Percentiles rank a stretch among this genome's conserved stretches.
These are phyloP conservation scores for Heracleum sosnowskyi DNA, from an alignment of 129 eudicot genomes.

Conservation along the genomic window DNA sequence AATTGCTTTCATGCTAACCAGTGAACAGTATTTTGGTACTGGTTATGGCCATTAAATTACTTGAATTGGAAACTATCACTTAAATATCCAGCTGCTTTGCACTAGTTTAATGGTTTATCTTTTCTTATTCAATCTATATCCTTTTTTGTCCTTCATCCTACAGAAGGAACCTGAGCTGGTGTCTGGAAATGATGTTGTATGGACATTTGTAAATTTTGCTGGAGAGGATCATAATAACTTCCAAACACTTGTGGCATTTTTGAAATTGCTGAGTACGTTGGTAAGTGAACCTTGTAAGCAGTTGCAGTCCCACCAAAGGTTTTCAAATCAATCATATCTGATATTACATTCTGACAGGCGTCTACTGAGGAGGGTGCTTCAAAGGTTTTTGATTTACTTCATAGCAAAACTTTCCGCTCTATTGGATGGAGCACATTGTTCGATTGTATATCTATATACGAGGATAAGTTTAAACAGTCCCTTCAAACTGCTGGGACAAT, in stretches of 20 bases:
- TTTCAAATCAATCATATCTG: conserved; percentile 3
- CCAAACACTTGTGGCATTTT: conserved; percentile 92
- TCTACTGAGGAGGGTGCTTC: conserved; percentile 79
- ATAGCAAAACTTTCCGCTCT: conserved; percentile 78
- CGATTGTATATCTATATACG: conserved; percentile 78
- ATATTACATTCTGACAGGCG: conserved; percentile 48
- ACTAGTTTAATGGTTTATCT: neutral
- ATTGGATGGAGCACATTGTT: conserved; percentile 85
- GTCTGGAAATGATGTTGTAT: conserved; percentile 83
- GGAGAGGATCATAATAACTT: conserved; percentile 96
- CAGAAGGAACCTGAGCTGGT: conserved; percentile 96
- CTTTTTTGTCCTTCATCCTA: conserved; percentile 2
- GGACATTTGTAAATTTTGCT: conserved; percentile 95
- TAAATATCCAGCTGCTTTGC: neutral
- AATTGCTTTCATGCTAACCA: neutral
- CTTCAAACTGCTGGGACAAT: conserved; percentile 56
- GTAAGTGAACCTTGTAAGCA: conserved; percentile 32
- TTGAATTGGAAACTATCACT: neutral
- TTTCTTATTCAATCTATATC: neutral
- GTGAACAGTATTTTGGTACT: neutral
- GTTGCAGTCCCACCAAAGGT: neutral
- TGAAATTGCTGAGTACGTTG: conserved; percentile 88
- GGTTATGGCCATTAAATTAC: neutral
- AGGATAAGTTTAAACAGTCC: conserved; percentile 76
- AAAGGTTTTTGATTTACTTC: conserved; percentile 76